A percentile compares a stretch with the other conserved stretches of the same genome.
Conservation (phyloP, 805 yeast species). For the Sugiyamaella valdiviana region DNA sequence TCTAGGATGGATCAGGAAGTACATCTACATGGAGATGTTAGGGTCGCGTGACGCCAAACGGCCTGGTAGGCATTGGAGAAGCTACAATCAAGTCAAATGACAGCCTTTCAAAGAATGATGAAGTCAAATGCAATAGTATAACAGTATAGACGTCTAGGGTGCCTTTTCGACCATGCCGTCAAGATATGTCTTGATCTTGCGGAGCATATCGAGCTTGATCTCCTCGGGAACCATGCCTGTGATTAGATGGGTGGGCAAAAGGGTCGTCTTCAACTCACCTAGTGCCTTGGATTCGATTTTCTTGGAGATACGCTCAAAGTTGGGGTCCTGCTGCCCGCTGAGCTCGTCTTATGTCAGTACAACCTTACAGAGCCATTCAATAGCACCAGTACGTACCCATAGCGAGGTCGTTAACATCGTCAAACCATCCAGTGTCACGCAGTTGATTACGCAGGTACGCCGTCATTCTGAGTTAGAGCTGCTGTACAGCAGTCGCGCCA, state of each 20-base stretch:
- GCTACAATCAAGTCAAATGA: too few relatives aligned
- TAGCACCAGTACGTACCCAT: slow-evolving; percentile 36
- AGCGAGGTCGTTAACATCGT: slow-evolving; percentile 59
- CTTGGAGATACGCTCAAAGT: slow-evolving; percentile 47
- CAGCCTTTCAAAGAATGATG: too few relatives aligned
- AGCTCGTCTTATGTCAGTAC: slow-evolving; percentile 30
- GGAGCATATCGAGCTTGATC: slow-evolving; percentile 54
- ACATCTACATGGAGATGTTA: too few relatives aligned
- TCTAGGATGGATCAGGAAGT: neutral
- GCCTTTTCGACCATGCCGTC: slow-evolving; percentile 18
- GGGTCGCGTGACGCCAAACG: too few relatives aligned
- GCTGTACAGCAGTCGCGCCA: neutral
- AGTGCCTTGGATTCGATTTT: slow-evolving; percentile 61
- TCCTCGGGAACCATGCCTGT: slow-evolving; percentile 56
- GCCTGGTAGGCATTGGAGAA: too few relatives aligned
- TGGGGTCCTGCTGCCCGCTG: slow-evolving; percentile 40
- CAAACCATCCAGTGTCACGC: slow-evolving; percentile 81
- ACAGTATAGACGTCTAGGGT: slow-evolving; percentile 4
- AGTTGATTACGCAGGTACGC: slow-evolving; percentile 49
- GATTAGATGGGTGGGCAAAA: neutral
- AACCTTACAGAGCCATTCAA: neutral
- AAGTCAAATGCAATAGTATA: too few relatives aligned
- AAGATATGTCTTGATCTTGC: slow-evolving; percentile 38
- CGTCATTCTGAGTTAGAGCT: slow-evolving; percentile 14
- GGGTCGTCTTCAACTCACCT: slow-evolving; percentile 33